These are phyloP conservation scores for Vigna angularis DNA, from an alignment of 306 rosid genomes.

Conservation along the genomic window DNA sequence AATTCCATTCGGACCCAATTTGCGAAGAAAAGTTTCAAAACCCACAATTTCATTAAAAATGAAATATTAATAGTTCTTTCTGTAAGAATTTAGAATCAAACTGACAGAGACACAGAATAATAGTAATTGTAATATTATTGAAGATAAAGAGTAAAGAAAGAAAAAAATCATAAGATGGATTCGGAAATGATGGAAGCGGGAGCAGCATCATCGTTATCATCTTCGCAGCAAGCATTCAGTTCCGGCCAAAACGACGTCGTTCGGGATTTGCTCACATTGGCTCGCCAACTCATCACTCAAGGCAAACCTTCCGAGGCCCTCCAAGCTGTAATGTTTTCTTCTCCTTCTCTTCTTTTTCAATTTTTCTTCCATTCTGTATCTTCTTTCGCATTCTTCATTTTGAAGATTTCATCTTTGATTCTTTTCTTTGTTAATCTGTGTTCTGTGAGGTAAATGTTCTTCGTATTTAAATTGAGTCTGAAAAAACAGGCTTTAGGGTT, in stretches of 20 bases:
- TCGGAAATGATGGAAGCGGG: slow-evolving; percentile 49
- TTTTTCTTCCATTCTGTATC: neutral
- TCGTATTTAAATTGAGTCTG: neutral
- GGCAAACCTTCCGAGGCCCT: slow-evolving; percentile 95
- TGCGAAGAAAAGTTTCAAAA: neutral
- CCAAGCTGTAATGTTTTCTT: slow-evolving; percentile 65
- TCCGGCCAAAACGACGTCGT: slow-evolving; percentile 47
- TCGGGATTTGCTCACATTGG: slow-evolving; percentile 75
- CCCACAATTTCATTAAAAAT: neutral
- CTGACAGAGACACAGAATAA: slow-evolving; percentile 1
- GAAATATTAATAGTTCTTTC: neutral
- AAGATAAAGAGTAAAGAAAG: neutral
- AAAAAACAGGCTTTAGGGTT: neutral
- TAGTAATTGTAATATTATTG: neutral
- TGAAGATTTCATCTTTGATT: neutral
- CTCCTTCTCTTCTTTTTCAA: neutral
- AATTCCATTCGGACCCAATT: neutral
- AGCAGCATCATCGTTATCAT: neutral
- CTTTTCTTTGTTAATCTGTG: neutral
- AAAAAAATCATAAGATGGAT: slow-evolving; percentile 39
- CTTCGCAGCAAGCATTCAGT: slow-evolving; percentile 26
- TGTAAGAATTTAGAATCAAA: neutral
- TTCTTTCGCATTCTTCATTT: slow-evolving; percentile 11
- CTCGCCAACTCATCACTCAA: slow-evolving; percentile 79
- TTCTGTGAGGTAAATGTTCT: slow-evolving; percentile 1